Evolutionary conservation across 2,329 filamentous ascomycete species (phyloP).

Genomic region (Colletotrichum higginsianum): DNA sequence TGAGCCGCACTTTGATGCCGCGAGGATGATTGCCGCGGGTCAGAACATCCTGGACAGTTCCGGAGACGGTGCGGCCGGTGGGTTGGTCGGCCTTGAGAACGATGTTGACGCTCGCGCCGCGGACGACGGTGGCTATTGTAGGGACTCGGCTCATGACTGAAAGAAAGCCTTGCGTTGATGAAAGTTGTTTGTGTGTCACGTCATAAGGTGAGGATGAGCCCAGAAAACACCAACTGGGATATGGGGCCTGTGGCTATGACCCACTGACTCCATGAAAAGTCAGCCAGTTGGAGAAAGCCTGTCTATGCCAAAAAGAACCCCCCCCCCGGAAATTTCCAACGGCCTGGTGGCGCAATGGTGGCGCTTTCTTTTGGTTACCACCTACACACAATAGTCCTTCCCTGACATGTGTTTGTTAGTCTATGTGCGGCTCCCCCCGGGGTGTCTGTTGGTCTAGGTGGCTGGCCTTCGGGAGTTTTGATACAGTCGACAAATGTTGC

Average conservation of each 20-base stretch:
- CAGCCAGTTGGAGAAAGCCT: too few relatives aligned
- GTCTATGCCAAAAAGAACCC: too few relatives aligned
- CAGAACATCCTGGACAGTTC: conserved; percentile 76
- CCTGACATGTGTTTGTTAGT: too few relatives aligned
- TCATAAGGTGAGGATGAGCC: not conserved
- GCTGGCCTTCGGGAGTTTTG: too few relatives aligned
- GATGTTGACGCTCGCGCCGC: conserved; percentile 78
- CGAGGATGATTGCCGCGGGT: conserved; percentile 82
- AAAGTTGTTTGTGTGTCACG: not conserved
- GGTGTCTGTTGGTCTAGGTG: too few relatives aligned
- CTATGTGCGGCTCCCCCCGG: too few relatives aligned
- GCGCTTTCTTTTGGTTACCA: not conserved
- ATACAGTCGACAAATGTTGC: too few relatives aligned
- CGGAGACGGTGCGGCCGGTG: conserved; percentile 79
- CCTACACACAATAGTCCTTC: too few relatives aligned
- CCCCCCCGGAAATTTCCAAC: not conserved
- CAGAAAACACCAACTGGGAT: too few relatives aligned
- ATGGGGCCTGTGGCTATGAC: too few relatives aligned
- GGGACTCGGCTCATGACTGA: conserved; percentile 56
- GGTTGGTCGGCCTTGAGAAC: conserved; percentile 83
- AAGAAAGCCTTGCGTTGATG: too few relatives aligned
- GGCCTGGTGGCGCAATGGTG: conserved; percentile 10
- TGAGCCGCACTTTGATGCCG: conserved; percentile 83
- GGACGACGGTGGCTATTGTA: conserved; percentile 66
- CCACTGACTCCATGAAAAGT: too few relatives aligned